Evolutionary conservation across 2,329 filamentous ascomycete species (phyloP).

Genomic region (Chaetomium sp.): DNA sequence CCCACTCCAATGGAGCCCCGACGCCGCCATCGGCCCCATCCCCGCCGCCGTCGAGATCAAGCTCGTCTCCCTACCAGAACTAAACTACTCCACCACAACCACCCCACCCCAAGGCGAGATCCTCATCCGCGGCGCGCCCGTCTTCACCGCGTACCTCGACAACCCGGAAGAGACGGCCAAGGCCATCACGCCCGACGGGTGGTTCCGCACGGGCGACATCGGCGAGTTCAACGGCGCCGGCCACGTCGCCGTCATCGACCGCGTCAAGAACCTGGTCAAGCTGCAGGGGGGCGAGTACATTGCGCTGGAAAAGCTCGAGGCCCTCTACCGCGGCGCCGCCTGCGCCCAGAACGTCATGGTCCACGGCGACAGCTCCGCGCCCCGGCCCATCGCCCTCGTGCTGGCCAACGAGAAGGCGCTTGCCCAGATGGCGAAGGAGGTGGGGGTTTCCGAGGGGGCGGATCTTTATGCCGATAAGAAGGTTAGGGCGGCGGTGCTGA

Average conservation of each 20-base stretch:
- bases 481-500: constrained; percentile 62
- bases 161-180: constrained; percentile 83
- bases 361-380: constrained; percentile 73
- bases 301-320: constrained; percentile 92
- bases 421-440: constrained; percentile 58
- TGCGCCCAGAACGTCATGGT: constrained; percentile 86
- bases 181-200: constrained; percentile 78
- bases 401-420: constrained; percentile 67
- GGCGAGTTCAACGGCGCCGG: constrained; percentile 82
- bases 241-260: constrained; percentile 85
- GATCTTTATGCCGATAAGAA: constrained; percentile 69
- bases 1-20: constrained; percentile 79
- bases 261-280: constrained; percentile 98
- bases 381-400: constrained; percentile 81
- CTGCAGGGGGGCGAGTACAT: constrained; percentile 95
- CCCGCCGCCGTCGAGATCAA: constrained; percentile 82
- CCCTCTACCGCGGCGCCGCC: constrained; percentile 79
- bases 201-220: constrained; percentile 97
- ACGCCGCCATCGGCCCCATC: constrained; percentile 71
- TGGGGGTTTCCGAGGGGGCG: constrained; percentile 66
- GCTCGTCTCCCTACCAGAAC: constrained; percentile 84
- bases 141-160: constrained; percentile 78
- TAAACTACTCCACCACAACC: constrained; percentile 77
- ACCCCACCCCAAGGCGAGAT: constrained; percentile 89
- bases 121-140: constrained; percentile 76